A percentile compares a stretch with the other conserved stretches of the same genome.
Evolutionary conservation across 768 basidiomycete genomes (phyloP).

Genomic region (Mrakia blollopis): DNA sequence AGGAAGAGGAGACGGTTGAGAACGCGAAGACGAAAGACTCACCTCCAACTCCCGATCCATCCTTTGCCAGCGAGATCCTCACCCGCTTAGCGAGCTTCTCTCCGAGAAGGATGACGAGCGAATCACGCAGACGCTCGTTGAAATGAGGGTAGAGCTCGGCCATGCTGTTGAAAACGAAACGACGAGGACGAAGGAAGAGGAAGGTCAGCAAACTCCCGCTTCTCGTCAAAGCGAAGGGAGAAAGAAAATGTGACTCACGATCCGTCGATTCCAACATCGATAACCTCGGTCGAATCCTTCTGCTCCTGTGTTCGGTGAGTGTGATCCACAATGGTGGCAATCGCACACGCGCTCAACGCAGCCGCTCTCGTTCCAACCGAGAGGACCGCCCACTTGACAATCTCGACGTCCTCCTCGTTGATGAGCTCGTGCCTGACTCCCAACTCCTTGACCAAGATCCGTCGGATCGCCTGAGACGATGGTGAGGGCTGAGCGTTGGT

Average conservation of each 20-base stretch:
- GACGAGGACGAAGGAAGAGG: neutral
- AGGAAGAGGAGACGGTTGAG: neutral
- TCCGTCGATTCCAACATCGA: conserved; percentile 88
- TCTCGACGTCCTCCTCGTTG: conserved; percentile 52
- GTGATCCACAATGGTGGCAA: conserved; percentile 79
- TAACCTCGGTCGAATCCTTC: conserved; percentile 45
- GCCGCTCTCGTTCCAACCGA: conserved; percentile 79
- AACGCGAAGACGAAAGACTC: conserved; percentile 41
- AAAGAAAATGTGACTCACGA: conserved; percentile 52
- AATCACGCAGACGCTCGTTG: conserved; percentile 64
- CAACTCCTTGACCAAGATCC: conserved; percentile 60
- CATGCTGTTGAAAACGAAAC: conserved; percentile 55
- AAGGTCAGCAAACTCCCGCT: no score
- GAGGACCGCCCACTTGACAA: conserved; percentile 73
- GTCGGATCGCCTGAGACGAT: conserved; percentile 42
- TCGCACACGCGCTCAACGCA: conserved; percentile 73
- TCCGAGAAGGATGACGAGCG: conserved; percentile 71
- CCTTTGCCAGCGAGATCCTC: conserved; percentile 87
- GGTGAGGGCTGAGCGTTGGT: conserved; percentile 26
- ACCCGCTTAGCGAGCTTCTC: conserved; percentile 71
- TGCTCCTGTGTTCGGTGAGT: conserved; percentile 59
- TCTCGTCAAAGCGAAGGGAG: no score
- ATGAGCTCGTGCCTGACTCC: conserved; percentile 56
- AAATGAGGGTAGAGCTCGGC: conserved; percentile 90
- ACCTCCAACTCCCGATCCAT: conserved; percentile 97